Conservation (phyloP, 306 rosid genomes). For the Erythrophleum fordii region DNA sequence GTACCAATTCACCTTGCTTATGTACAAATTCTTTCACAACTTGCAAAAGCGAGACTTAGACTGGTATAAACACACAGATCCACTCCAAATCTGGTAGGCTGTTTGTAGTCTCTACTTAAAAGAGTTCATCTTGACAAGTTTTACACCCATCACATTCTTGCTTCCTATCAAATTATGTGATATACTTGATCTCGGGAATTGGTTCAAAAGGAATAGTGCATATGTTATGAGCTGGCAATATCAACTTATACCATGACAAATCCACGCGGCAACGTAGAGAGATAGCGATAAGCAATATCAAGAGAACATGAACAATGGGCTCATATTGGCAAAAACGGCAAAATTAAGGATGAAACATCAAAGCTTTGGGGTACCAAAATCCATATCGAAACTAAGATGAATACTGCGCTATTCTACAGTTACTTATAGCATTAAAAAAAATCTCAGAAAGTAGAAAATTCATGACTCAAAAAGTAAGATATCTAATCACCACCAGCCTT, state of each 20-base stretch:
- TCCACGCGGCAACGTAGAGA: background rate
- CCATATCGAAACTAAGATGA: background rate
- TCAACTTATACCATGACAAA: background rate
- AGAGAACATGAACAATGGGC: background rate
- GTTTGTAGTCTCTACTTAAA: background rate
- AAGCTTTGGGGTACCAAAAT: background rate
- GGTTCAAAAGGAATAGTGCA: background rate
- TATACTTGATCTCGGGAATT: background rate
- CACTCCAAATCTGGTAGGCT: too few relatives aligned
- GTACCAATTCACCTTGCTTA: background rate
- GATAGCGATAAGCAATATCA: background rate
- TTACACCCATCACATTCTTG: background rate
- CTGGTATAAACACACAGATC: background rate
- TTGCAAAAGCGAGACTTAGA: background rate
- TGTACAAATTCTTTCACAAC: background rate
- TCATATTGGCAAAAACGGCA: background rate
- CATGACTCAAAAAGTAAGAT: background rate
- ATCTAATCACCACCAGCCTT: slow-evolving; percentile 77
- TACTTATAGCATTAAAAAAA: too few relatives aligned
- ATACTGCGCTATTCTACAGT: background rate
- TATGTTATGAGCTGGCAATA: background rate
- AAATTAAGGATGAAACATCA: background rate
- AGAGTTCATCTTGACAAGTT: background rate
- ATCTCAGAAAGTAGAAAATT: background rate
- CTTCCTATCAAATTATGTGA: background rate